These are phyloP conservation scores for Phylloporus sp. DNA, from an alignment of 1,284 basidiomycete species.

Conservation along the genomic window DNA sequence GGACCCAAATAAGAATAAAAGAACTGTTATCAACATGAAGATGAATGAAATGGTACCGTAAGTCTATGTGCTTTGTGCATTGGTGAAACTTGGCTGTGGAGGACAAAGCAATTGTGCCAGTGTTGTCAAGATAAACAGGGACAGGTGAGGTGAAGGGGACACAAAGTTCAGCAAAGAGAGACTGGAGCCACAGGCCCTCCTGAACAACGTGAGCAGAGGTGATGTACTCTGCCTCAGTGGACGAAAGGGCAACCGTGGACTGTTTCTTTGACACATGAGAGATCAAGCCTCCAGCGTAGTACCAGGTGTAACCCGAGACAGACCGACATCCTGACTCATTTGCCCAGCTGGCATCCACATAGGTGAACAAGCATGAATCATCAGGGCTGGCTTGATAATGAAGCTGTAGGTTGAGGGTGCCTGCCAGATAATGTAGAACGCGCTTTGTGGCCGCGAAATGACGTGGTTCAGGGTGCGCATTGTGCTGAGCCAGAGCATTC, in stretches of 20 bases:
- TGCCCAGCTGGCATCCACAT: conserved; percentile 5
- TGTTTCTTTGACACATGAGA: background rate
- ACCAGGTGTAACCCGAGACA: background rate
- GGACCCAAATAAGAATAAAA: background rate
- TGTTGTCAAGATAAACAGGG: background rate
- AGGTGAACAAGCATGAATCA: background rate
- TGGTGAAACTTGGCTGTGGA: background rate
- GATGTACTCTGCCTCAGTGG: background rate
- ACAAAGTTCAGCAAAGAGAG: background rate
- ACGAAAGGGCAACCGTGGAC: background rate
- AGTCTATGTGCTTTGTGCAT: background rate
- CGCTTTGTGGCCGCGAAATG: background rate
- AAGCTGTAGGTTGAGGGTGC: too few species aligned
- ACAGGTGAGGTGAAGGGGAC: background rate
- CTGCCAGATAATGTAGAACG: too few species aligned
- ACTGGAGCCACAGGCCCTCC: background rate
- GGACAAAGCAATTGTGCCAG: background rate
- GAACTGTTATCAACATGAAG: background rate
- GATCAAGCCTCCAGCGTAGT: background rate
- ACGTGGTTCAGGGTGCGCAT: background rate
- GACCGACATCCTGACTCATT: background rate
- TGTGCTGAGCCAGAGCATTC: conserved; percentile 2
- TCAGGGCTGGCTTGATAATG: background rate
- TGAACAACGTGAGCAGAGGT: background rate
- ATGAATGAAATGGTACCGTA: background rate